phyloP scores from a whole-genome alignment of 805 yeast genomes.

The Schwanniomyces vanrijiae region DNA sequence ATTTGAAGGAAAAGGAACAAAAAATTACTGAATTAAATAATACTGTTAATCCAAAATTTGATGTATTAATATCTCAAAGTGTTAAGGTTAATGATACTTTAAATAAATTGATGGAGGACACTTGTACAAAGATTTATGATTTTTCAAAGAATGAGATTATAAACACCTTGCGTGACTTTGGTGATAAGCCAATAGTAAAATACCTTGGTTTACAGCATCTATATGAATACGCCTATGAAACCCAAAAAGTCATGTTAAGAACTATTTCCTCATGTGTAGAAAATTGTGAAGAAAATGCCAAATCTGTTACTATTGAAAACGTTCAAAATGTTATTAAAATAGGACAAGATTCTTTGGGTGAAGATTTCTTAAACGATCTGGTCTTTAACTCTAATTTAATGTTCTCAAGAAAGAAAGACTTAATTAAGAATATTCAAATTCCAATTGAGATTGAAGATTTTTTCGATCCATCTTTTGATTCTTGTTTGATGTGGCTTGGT shows the following conservation, averaged over 20 bases:
- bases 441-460: conserved; percentile 70
- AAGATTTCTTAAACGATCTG: conserved; percentile 56
- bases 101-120: conserved; percentile 60
- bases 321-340: conserved; percentile 61
- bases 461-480: conserved; percentile 71
- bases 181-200: conserved; percentile 50
- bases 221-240: conserved; percentile 66
- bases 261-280: conserved; percentile 64
- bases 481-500: conserved; percentile 50
- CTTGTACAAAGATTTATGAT: conserved; percentile 59
- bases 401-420: conserved; percentile 77
- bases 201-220: conserved; percentile 65
- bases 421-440: conserved; percentile 56
- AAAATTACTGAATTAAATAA: conserved; percentile 48
- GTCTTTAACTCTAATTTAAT: conserved; percentile 71
- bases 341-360: conserved; percentile 69
- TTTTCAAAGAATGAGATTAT: conserved; percentile 55
- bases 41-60: conserved; percentile 63
- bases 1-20: conserved; percentile 48
- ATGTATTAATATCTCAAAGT: conserved; percentile 51
- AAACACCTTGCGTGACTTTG: conserved; percentile 51
- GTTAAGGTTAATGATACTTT: conserved; percentile 56
- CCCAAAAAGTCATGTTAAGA: conserved; percentile 67
- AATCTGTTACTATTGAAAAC: conserved; percentile 53
- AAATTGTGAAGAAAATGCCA: conserved; percentile 68